phyloP scores from a whole-genome alignment of 2,329 filamentous ascomycete genomes.

The Fusarium secorum region DNA sequence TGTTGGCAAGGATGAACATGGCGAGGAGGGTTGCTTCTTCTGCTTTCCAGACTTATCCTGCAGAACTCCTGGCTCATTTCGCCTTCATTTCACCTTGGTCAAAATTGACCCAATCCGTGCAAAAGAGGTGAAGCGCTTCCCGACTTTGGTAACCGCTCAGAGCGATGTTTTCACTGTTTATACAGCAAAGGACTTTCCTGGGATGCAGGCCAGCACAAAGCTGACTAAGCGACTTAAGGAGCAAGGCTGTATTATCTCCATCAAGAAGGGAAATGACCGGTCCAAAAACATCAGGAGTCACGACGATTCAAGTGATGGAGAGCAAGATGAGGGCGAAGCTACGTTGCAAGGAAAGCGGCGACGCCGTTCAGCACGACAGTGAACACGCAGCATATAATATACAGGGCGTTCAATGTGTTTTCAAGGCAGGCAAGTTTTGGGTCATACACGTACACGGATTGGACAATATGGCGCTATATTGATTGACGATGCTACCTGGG shows the following conservation, averaged over 20 bases:
- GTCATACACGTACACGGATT: constrained; percentile 20
- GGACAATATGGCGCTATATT: constrained; percentile 8
- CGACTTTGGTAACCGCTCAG: constrained; percentile 61
- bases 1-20: constrained; percentile 76
- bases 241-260: constrained; percentile 83
- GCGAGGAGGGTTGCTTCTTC: constrained; percentile 81
- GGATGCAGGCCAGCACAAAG: constrained; percentile 79
- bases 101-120: constrained; percentile 70
- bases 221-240: constrained; percentile 78
- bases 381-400: constrained; percentile 3
- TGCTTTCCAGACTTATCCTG: constrained; percentile 85
- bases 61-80: constrained; percentile 77
- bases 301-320: constrained; percentile 57
- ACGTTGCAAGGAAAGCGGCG: constrained; percentile 36
- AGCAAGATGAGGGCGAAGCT: constrained; percentile 46
- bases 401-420: constrained; percentile 29
- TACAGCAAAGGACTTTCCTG: constrained; percentile 85
- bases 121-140: constrained; percentile 55
- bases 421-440: not conserved
- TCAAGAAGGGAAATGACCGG: constrained; percentile 85
- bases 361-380: constrained; percentile 31
- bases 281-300: constrained; percentile 47
- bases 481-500: not conserved
- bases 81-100: constrained; percentile 77
- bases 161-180: constrained; percentile 81